A percentile compares a stretch with the other conserved stretches of the same genome.
phyloP scores from a whole-genome alignment of 73 alveolate species.

The Stentor coeruleus region DNA sequence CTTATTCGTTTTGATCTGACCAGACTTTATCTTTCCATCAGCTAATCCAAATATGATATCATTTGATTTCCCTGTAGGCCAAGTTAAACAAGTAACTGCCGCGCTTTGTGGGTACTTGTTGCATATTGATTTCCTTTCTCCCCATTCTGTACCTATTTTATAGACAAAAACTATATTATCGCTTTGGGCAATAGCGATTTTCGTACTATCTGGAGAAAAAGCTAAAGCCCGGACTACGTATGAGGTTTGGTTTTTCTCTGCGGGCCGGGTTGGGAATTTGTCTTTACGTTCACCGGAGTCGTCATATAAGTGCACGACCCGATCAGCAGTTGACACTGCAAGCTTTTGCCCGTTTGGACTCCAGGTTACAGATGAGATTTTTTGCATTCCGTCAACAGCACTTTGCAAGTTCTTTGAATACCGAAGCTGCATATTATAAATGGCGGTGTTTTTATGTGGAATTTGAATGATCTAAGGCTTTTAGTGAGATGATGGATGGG shows the following conservation, averaged over 20 bases:
- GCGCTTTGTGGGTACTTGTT: slow-evolving; percentile 97
- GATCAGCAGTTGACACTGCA: slow-evolving; percentile 99
- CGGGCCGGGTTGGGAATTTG: slow-evolving; percentile 83
- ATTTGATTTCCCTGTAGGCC: slow-evolving; percentile 94
- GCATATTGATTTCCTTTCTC: slow-evolving; percentile 99
- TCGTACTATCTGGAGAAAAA: slow-evolving; percentile 97
- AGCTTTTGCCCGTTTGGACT: slow-evolving; percentile 95
- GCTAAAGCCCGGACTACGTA: slow-evolving; percentile 97
- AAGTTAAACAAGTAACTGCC: slow-evolving; percentile 95
- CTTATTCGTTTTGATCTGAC: slow-evolving; percentile 92
- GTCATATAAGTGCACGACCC: slow-evolving; percentile 93
- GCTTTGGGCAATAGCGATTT: slow-evolving; percentile 99
- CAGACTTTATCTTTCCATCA: slow-evolving; percentile 99
- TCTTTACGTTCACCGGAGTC: slow-evolving; percentile 98
- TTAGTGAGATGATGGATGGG: no score
- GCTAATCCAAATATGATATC: slow-evolving; percentile 98
- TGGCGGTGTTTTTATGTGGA: no score
- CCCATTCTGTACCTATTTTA: slow-evolving; percentile 98
- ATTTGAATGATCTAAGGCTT: no score
- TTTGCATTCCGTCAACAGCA: slow-evolving; percentile 96
- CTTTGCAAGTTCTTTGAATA: slow-evolving; percentile 94
- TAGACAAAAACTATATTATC: slow-evolving; percentile 98
- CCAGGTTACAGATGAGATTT: slow-evolving; percentile 98
- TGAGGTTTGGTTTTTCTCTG: slow-evolving; percentile 83
- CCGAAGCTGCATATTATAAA: slow-evolving; percentile 38